Base-by-base conservation (phyloP, 2,329 filamentous ascomycete genomes). In the Aspergillus tanneri region DNA sequence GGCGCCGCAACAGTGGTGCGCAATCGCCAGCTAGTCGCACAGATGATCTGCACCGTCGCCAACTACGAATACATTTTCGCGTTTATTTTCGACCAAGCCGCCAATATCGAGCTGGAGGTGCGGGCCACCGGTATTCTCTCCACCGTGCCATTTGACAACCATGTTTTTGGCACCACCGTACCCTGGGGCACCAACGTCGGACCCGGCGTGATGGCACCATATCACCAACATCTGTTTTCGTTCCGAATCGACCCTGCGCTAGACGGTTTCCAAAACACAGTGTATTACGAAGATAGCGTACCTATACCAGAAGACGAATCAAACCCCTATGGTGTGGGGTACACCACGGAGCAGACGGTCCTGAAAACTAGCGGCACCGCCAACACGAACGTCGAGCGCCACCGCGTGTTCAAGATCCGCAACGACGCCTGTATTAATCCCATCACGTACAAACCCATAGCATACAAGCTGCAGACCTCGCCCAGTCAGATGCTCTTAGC, bases 151-250 rank as follows among this genome's bases (percentile, higher is more conserved):
- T 83, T 87, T 54, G 84, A 87, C 53, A 71, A 73, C 40, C 57
- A 68, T n/a, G 78, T 83, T 0, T 42, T 35, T 47, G 83, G 80
- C 21, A 66, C 84, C 32, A 78, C 78, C 4, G 83, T 87, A 0
- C 81, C 83, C 2, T 87, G 81, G 72, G 85, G 84, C 25, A 88
- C 84, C 0, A 79, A 86, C 38, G 84, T 88, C 2, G 83, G 85
- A 45, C 84, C 84, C 0, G 84, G 84, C 27, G 84, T 86, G 7
- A 78, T 89, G 27, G 86, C 84, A 0, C 74, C 77, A 0, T 82
- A 86, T 67, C 87, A 90, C 61, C 87, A 91, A 63, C 87, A 90
- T 68, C 84, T 90, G 64, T 90, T 91, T 71, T 84, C 79, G 4
- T 74, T 85, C 11, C 80, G 83, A 5, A 74, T 86, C 16, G 83